Evolutionary conservation across 768 basidiomycete genomes (phyloP), one percentile per base, ranked within the genome.

Genomic region (Mrakia hoshinonis): DNA sequence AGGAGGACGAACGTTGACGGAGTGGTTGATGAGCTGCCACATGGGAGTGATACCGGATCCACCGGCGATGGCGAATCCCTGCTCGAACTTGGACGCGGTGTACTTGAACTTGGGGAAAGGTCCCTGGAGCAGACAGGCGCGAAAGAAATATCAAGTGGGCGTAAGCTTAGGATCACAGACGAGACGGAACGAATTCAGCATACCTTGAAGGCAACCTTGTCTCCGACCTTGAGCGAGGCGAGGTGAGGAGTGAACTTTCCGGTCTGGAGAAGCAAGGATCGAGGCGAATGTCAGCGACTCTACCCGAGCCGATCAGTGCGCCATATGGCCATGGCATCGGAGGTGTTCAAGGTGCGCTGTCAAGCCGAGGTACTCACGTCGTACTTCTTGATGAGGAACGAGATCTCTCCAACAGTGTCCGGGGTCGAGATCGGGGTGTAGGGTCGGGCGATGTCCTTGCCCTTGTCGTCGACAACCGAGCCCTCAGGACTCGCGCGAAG

Each of bases 351-450:
- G 29, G 29, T 22, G n/a, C n/a, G 51, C 10, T n/a, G 51, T n/a
- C 13, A 13, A n/a, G n/a, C 51, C 18, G 52, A 29, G 20, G 54
- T 24, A 74, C 81, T 74, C 54, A 79, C 79, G 54, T 78, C 76
- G 79, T 83, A 83, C 74, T 86, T 87, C 81, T 98, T 98, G 79
- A 98, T 81, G 74, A 98, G 80, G 74, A 98, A 85, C 15, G 84
- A 83, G 58, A 95, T 79, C 76, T 91, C 87, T 34, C 91, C 92
- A 67, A 85, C 85, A 9, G 82, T 77, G 70, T 92, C 87, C 10
- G 90, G 84, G 0, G 85, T 81, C 26, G 93, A 93, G 74, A 92
- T 85, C 66, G 96, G 92, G 4, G 96, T 99, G 81, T 99, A 99
- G 0, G 96, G 91, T 64, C 79, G 75, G 74, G 89, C 83, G 80